Evolutionary conservation across 106 monocot genomes (phyloP).

Genomic region (Dioscorea zingiberensis): DNA sequence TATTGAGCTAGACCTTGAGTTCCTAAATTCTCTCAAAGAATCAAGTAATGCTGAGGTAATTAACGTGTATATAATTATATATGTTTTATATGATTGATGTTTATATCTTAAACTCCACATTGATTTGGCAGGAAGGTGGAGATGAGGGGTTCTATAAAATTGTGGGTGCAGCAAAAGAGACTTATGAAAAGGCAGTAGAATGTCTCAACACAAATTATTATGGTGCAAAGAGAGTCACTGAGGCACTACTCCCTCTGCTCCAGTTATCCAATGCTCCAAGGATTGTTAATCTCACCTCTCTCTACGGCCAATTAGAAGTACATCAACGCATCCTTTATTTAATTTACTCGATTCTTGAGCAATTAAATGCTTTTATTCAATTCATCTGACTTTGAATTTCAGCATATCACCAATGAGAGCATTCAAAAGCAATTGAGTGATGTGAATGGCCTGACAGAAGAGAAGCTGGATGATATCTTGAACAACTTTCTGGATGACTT

Average conservation of each 20-base stretch:
- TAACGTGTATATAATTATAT: background rate
- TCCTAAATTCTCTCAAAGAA: background rate
- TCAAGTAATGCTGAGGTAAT: background rate
- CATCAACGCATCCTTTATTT: no score
- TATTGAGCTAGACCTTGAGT: background rate
- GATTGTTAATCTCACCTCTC: slow-evolving; percentile 31
- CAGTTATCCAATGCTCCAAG: slow-evolving; percentile 12
- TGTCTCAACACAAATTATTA: slow-evolving; percentile 37
- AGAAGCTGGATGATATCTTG: slow-evolving; percentile 13
- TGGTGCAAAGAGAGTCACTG: slow-evolving; percentile 13
- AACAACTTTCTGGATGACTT: slow-evolving; percentile 11
- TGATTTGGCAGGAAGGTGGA: background rate
- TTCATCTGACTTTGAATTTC: no score
- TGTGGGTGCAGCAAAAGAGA: slow-evolving; percentile 1
- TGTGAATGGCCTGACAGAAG: slow-evolving; percentile 9
- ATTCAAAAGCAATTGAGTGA: slow-evolving; percentile 9
- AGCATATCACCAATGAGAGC: slow-evolving; percentile 8
- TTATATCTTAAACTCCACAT: background rate
- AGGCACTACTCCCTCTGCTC: slow-evolving; percentile 22
- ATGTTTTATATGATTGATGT: background rate
- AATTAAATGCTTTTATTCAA: no score
- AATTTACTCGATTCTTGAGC: no score
- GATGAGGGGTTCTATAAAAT: background rate
- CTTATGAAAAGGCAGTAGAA: slow-evolving; percentile 20
- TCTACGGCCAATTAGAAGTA: no score